Evolutionary conservation across 345 rosid genomes (phyloP), one percentile per base, ranked within the genome.

Genomic region (Ceriops tagal): DNA sequence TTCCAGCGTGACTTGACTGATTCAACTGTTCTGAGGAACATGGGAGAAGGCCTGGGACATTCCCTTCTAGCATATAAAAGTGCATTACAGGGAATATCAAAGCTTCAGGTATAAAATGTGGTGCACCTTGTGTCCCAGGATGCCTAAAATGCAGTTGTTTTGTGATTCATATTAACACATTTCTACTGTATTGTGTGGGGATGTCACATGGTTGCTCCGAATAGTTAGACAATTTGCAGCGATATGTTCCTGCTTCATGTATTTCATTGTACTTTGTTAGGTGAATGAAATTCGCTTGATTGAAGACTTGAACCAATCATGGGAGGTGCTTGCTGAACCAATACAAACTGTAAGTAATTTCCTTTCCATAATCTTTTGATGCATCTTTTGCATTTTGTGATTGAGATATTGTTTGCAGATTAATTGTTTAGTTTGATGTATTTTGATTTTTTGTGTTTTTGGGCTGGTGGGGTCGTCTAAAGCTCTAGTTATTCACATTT

Each of bases 321-420:
- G 98, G 97, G 96, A 95, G 84, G 91, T 95, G 76, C 99, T 96
- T 53, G 98, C 98, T 46, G 99, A 96, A 76, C 97, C 96, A 24
- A 86, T 92, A 65, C 98, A 92, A 72, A 96, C 96, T 62, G 98
- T 95, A 86, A 57, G 81, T 66, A 35, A 68, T 77, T 67, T 53
- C 58, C n/a, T 18, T 19, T 57, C 61, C 64, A n/a, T 35, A 1
- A 4, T 71, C 28, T 7, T 34, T 71, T 68, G 49, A 26, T 69
- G 43, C 20, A 13, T 53, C 39, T 49, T 61, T 62, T 35, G 3
- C 10, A 49, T 39, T 8, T 27, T 39, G 20, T 46, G 5, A 53
- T 20, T 2, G 6, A 47, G 20, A 39, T 49, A 31, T 66, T 35
- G n/a, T 5, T 26, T 6, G 7, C 43, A 31, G 18, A 70, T 31